Evolutionary conservation across 2,329 filamentous ascomycete species (phyloP).

Genomic region (Hypoxylon sp.): DNA sequence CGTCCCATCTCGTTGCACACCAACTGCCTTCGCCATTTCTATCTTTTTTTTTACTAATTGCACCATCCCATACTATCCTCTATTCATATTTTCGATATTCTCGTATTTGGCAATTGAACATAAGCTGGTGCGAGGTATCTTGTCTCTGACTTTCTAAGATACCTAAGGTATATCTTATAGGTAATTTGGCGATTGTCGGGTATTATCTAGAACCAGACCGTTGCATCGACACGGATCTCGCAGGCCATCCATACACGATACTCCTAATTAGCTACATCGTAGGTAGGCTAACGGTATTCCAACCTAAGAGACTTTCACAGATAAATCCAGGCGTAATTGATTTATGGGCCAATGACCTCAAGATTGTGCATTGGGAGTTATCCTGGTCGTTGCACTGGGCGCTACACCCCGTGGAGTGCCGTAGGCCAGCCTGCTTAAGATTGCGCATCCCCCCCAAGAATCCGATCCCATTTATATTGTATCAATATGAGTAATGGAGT

Average conservation of each 20-base stretch:
- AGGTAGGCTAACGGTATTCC: not conserved
- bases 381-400: constrained; percentile 42
- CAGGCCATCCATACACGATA: constrained; percentile 6
- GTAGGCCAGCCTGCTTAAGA: constrained; percentile 35
- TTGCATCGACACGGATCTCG: constrained; percentile 16
- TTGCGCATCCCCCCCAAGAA: constrained; percentile 29
- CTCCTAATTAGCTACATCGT: not conserved
- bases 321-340: constrained; percentile 32
- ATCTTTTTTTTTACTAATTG: not conserved
- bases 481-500: constrained; percentile 37
- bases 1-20: not conserved
- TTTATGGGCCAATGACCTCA: constrained; percentile 33
- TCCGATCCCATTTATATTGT: constrained; percentile 28
- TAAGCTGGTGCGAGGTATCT: no score
- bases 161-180: no score
- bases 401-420: constrained; percentile 41
- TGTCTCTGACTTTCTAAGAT: no score
- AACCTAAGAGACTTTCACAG: constrained; percentile 22
- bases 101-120: no score
- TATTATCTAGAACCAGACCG: constrained; percentile 8
- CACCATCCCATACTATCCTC: not conserved
- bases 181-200: constrained; percentile 13
- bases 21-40: constrained; percentile 4
- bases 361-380: constrained; percentile 24
- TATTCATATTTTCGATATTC: no score